A percentile compares a stretch with the other conserved stretches of the same genome.
Conservation (phyloP, 176 grass and related monocot genomes). For the Ananas comosus region DNA sequence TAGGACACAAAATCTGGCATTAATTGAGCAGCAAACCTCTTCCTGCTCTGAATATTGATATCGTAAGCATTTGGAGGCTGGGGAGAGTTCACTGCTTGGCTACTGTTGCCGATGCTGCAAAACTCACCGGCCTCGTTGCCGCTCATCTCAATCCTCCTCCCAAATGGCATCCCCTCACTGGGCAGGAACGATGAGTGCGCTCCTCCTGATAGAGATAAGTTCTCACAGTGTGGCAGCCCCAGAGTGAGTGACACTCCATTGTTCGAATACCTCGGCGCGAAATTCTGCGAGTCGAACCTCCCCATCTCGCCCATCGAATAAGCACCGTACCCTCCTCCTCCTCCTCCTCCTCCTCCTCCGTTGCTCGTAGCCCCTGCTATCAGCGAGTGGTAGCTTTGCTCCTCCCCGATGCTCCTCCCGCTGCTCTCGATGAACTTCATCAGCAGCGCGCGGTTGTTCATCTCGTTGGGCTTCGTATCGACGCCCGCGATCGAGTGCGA, state of each 20-base stretch:
- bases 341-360: not conserved
- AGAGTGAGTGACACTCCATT: constrained; percentile 85
- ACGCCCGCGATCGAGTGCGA: constrained; percentile 26
- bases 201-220: constrained; percentile 50
- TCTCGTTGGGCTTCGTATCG: constrained; percentile 32
- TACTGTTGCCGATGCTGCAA: constrained; percentile 15
- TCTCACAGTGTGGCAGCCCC: constrained; percentile 63
- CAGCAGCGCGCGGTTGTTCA: constrained; percentile 73
- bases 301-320: constrained; percentile 47
- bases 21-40: constrained; percentile 78
- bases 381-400: constrained; percentile 8
- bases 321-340: not conserved
- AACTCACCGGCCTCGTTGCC: constrained; percentile 28
- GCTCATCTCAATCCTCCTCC: constrained; percentile 32
- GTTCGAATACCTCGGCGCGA: constrained; percentile 44
- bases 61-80: constrained; percentile 46
- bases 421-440: constrained; percentile 94
- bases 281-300: constrained; percentile 58
- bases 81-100: constrained; percentile 8
- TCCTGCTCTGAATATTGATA: constrained; percentile 74
- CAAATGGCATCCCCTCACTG: constrained; percentile 10
- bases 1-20: constrained; percentile 72
- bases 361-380: not conserved
- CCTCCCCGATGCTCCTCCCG: constrained; percentile 7
- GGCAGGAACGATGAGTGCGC: constrained; percentile 32